phyloP scores from a whole-genome alignment of 805 yeast species.

The Metschnikowia continentalis region DNA sequence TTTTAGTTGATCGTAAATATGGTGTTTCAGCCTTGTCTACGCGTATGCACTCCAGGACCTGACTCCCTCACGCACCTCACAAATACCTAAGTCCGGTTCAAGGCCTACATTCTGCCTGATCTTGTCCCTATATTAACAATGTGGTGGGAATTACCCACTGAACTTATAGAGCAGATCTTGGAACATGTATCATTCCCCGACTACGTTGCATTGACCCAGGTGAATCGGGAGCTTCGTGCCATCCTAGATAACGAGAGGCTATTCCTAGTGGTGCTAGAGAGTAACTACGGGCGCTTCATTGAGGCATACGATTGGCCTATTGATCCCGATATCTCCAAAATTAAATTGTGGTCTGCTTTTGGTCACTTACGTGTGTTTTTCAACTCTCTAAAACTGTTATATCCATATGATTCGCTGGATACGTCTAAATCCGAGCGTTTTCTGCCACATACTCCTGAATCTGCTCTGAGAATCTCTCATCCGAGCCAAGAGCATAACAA shows the following conservation, averaged over 20 bases:
- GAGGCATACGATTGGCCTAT: constrained; percentile 9
- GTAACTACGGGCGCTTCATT: constrained; percentile 5
- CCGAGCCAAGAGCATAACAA: neutral
- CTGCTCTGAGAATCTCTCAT: neutral
- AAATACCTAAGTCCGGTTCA: neutral
- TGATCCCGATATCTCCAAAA: neutral
- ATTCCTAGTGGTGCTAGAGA: constrained; percentile 6
- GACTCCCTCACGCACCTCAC: neutral
- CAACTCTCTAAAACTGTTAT: neutral
- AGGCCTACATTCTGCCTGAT: neutral
- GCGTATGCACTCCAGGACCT: constrained; percentile 1
- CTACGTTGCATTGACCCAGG: constrained; percentile 13
- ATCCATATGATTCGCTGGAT: neutral
- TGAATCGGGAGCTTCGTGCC: constrained; percentile 7
- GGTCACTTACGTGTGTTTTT: neutral
- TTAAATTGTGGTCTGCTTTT: neutral
- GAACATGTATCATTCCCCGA: constrained; percentile 9
- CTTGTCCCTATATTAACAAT: neutral
- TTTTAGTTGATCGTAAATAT: neutral
- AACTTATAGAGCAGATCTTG: constrained; percentile 11
- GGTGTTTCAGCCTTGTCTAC: neutral
- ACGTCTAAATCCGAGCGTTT: neutral
- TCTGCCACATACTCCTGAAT: neutral
- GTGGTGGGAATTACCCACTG: constrained; percentile 18
- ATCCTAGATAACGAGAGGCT: constrained; percentile 7